Evolutionary conservation across 2,329 filamentous ascomycete genomes (phyloP), one percentile per base, ranked within the genome.

Genomic region (Pestalotiopsis sp.): DNA sequence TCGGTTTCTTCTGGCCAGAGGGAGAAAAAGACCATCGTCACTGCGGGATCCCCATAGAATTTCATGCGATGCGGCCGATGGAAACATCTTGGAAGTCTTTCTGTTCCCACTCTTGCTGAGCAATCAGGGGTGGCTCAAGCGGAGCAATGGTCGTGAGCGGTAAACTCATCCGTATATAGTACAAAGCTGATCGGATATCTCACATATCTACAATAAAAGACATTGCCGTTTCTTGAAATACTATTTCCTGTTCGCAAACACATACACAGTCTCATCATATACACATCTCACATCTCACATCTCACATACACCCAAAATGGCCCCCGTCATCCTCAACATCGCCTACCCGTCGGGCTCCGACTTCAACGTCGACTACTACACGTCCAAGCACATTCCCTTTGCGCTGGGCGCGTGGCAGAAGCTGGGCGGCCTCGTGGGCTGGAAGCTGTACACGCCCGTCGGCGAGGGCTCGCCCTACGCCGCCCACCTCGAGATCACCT

Each of bases 331-430:
- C 14, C 64, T 66, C 22, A 20, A 63, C 64, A 44, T 68, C 55
- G 69, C 44, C 63, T 70, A 70, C 68, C 66, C 63, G 14, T 65
- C 66, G 24, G 69, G 69, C 26, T 59, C 67, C 63, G 39, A 67
- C 26, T 48, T 70, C 58, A 67, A 70, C 63, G 20, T 66, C 39
- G 67, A 69, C 52, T 69, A 70, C 66, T 70, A 69, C 64, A 22
- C 61, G 4, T 67, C 59, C 67, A 69, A 57, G 66, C 69, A 70
- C 63, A 60, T 69, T 6, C 63, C 68, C 1, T 35, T 35, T 35
- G 69, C 57, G 30, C 30, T 35, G 7, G 30, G 30, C 30, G 30
- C 30, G 7, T 35, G 30, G 30, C 30, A 35, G 30, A 35, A 35
- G 30, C 30, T 35, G 30, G 30, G 30, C 30, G 30, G 30, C 30